Conservation (phyloP, 2,329 filamentous ascomycete genomes). For the Fusarium subglutinans region DNA sequence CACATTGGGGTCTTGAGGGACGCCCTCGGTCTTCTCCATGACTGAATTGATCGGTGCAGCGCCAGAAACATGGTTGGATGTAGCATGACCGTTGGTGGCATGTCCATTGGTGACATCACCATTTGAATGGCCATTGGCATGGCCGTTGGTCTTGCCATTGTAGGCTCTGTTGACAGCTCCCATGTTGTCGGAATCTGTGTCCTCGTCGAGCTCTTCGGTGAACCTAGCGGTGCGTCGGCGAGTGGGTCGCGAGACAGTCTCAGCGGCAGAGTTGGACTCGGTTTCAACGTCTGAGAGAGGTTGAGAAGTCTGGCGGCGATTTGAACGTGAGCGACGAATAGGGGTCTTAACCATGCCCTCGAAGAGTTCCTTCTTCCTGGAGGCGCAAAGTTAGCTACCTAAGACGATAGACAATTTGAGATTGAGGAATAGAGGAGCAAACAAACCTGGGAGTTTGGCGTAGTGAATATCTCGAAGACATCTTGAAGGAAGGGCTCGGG, state of each 20-base stretch:
- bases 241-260: constrained; percentile 50
- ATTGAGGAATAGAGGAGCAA: background rate
- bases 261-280: constrained; percentile 57
- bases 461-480: constrained; percentile 52
- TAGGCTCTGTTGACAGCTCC: constrained; percentile 41
- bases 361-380: constrained; percentile 69
- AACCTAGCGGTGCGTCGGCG: constrained; percentile 62
- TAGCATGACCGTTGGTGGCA: constrained; percentile 39
- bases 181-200: constrained; percentile 44
- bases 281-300: constrained; percentile 59
- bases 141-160: constrained; percentile 40
- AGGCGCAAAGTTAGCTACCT: background rate
- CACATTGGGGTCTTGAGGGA: constrained; percentile 34
- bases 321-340: constrained; percentile 55
- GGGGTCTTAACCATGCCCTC: constrained; percentile 70
- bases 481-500: constrained; percentile 35
- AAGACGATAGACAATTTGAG: background rate
- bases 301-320: constrained; percentile 61
- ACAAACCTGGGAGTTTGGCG: constrained; percentile 52
- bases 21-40: constrained; percentile 33
- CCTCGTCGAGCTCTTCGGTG: constrained; percentile 60
- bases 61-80: constrained; percentile 16
- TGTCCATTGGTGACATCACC: constrained; percentile 44
- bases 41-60: constrained; percentile 17
- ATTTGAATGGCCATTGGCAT: constrained; percentile 19